phyloP scores from a whole-genome alignment of 2,329 filamentous ascomycete species.

The Cercospora beticola region DNA sequence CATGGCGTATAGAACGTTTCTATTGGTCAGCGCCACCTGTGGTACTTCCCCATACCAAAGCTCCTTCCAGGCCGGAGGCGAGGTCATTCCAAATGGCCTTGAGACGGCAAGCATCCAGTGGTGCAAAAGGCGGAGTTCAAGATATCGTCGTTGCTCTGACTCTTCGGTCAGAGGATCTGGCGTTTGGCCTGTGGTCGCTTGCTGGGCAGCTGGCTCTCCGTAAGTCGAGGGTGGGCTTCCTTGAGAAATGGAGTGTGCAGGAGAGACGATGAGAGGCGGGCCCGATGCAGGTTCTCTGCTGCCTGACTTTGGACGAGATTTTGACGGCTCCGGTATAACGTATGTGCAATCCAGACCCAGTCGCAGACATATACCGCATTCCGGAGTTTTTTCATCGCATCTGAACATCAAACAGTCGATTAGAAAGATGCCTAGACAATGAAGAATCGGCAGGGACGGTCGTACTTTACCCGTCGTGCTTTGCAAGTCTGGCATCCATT shows the following conservation, averaged over 20 bases:
- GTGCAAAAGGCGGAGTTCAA: constrained; percentile 29
- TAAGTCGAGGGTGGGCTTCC: constrained; percentile 19
- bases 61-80: constrained; percentile 29
- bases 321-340: constrained; percentile 25
- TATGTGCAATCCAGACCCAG: constrained; percentile 54
- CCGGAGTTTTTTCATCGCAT: constrained; percentile 55
- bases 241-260: constrained; percentile 20
- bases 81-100: constrained; percentile 29
- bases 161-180: constrained; percentile 21
- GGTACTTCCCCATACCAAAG: constrained; percentile 31
- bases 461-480: constrained; percentile 51
- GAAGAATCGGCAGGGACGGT: not conserved
- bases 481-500: constrained; percentile 59
- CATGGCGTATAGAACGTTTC: constrained; percentile 29
- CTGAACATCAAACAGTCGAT: not conserved
- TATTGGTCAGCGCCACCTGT: constrained; percentile 26
- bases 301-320: constrained; percentile 21
- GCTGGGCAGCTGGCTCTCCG: constrained; percentile 12
- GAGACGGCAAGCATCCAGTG: constrained; percentile 30
- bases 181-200: not conserved
- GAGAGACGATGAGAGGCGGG: constrained; percentile 15
- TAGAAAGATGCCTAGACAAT: not conserved
- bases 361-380: constrained; percentile 50
- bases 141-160: constrained; percentile 25
- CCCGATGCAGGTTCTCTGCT: constrained; percentile 16